Percentiles rank a stretch among this genome's conserved stretches.
phyloP scores from a whole-genome alignment of 768 basidiomycete genomes.

The Boletus rubescentipes region DNA sequence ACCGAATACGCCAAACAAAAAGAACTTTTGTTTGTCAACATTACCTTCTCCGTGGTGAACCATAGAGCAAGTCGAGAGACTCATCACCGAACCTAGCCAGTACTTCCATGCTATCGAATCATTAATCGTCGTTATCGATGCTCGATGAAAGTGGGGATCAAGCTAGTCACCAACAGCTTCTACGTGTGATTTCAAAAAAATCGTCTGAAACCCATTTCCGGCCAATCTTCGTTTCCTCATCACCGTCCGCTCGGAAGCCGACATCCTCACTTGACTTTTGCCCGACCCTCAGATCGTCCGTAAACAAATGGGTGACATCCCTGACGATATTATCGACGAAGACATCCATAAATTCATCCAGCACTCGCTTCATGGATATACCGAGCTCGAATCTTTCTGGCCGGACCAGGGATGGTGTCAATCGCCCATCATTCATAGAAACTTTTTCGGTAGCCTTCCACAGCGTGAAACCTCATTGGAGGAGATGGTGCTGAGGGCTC shows the following conservation, averaged over 20 bases:
- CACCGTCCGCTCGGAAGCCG: conserved; percentile 8
- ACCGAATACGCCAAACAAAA: no score
- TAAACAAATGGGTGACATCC: conserved; percentile 12
- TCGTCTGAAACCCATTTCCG: conserved; percentile 1
- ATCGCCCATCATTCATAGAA: conserved; percentile 3
- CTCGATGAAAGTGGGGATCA: conserved; percentile 18
- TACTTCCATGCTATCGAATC: conserved; percentile 19
- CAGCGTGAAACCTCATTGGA: conserved; percentile 14
- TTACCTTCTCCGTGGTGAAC: no score
- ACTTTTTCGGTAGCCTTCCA: conserved; percentile 7
- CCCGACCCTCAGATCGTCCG: conserved; percentile 5
- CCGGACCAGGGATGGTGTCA: background rate
- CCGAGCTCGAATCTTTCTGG: background rate
- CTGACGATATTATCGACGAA: background rate
- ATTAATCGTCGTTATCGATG: conserved; percentile 31
- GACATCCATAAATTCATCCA: background rate
- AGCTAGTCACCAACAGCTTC: conserved; percentile 8
- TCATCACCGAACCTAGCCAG: conserved; percentile 21
- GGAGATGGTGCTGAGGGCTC: background rate
- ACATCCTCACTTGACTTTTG: conserved; percentile 10
- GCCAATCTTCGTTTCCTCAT: conserved; percentile 1
- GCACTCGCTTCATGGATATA: background rate
- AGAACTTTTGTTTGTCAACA: no score
- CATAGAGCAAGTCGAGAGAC: conserved; percentile 15
- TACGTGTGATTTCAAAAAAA: conserved; percentile 5